Base-by-base conservation (phyloP, 1,139 yeast genomes). In the Geotrichum candidum region DNA sequence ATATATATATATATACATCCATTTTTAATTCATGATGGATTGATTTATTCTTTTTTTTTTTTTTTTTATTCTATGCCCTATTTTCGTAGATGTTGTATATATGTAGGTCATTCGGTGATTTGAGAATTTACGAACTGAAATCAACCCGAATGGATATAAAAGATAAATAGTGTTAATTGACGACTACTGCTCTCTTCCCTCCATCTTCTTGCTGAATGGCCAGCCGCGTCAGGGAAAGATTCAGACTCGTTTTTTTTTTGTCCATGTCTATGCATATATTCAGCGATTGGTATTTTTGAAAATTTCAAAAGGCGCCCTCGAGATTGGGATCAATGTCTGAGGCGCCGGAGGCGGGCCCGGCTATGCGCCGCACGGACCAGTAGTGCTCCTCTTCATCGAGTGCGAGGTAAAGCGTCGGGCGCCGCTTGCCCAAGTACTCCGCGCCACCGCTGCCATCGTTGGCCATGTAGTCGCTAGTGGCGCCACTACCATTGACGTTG, bases 321-420 rank as follows among this genome's bases (percentile, higher is more conserved):
- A 55, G 46, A n/a, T 55, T 55, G 45, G 48, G 48, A n/a, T 55
- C 57, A 53, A 62, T 51, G n/a, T 67, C 62, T 1, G 79, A 77
- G 15, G 70, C 66, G 2, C 80, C 80, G 11, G 65, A 63, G 59
- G 73, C 75, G 5, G 80, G 80, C 0, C 79, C 80, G 10, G 65
- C 68, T 13, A 69, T 64, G 56, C 75, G 74, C 25, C 80, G 69
- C 5, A 77, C 76, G 11, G 78, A 73, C 23, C 78, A 75, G 63
- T 77, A 77, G 66, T 77, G 80, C 63, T 77, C 80, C 79, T 79
- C 77, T 1, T 73, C 69, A 58, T 77, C 80, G 58, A 77, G 77
- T 5, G 79, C 80, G 51, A 77, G 68, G 59, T 77, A 80, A 7
- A 74, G 15, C n/a, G 59, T 56, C 25, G 51, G 51, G n/a, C 5